A percentile compares a stretch with the other conserved stretches of the same genome.
Evolutionary conservation across 2,329 filamentous ascomycete species (phyloP).

Genomic region (Alternaria sp.): DNA sequence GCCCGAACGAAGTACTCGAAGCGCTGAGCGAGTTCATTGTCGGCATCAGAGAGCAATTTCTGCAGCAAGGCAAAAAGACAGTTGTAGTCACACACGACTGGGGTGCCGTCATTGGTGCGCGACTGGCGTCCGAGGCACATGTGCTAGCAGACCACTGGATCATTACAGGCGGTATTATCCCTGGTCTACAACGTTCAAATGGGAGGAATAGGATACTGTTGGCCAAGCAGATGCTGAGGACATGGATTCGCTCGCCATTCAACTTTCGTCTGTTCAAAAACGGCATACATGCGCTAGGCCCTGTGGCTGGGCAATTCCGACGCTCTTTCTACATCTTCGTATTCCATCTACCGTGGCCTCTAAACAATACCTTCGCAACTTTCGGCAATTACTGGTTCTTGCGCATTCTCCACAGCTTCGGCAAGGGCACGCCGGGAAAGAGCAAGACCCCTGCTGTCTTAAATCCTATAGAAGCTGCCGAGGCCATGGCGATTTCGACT

Average conservation of each 20-base stretch:
- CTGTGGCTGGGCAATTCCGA: slow-evolving; percentile 59
- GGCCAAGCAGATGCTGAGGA: slow-evolving; percentile 61
- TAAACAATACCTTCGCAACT: slow-evolving; percentile 56
- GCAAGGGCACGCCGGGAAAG: slow-evolving; percentile 43
- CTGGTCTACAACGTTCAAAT: slow-evolving; percentile 55
- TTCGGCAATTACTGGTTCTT: slow-evolving; percentile 62
- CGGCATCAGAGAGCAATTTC: slow-evolving; percentile 58
- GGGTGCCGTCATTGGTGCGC: slow-evolving; percentile 62
- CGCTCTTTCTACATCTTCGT: slow-evolving; percentile 65
- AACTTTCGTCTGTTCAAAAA: slow-evolving; percentile 57
- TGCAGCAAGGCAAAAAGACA: slow-evolving; percentile 38
- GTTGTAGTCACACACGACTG: slow-evolving; percentile 65
- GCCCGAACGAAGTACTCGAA: slow-evolving; percentile 62
- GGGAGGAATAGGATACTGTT: slow-evolving; percentile 52
- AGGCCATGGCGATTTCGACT: slow-evolving; percentile 60
- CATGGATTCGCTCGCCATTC: slow-evolving; percentile 57
- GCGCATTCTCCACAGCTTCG: slow-evolving; percentile 52
- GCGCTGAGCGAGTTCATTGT: slow-evolving; percentile 63
- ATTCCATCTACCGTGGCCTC: slow-evolving; percentile 59
- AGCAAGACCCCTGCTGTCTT: slow-evolving; percentile 19
- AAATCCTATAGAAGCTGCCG: slow-evolving; percentile 46
- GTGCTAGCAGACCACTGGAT: slow-evolving; percentile 65
- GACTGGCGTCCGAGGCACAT: slow-evolving; percentile 67
- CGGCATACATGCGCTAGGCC: slow-evolving; percentile 55
- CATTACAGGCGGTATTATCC: slow-evolving; percentile 61